phyloP scores from a whole-genome alignment of 1,284 basidiomycete genomes.

The Austroboletus novae-zelandiae region DNA sequence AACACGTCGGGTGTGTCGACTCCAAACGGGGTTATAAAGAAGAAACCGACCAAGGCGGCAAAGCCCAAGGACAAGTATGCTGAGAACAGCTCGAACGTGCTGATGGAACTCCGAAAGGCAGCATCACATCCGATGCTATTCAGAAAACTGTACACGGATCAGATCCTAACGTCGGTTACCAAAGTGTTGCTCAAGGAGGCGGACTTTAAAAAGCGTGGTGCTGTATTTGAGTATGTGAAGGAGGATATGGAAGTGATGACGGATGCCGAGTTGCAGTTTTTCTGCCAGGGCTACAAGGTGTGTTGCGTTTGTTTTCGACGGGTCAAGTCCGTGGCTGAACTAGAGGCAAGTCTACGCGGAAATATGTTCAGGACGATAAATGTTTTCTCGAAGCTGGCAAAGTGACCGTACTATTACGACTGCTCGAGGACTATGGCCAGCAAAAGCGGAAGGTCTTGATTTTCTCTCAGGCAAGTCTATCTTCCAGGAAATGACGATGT shows the following conservation, averaged over 20 bases:
- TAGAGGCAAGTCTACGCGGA: slow-evolving; percentile 64
- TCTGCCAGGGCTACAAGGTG: slow-evolving; percentile 82
- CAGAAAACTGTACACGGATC: slow-evolving; percentile 80
- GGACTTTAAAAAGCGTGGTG: slow-evolving; percentile 80
- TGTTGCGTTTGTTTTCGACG: not conserved
- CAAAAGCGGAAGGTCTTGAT: slow-evolving; percentile 85
- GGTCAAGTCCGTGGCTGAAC: not conserved
- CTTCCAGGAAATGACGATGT: not conserved
- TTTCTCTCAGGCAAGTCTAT: slow-evolving; percentile 78
- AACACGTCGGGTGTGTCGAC: slow-evolving; percentile 38
- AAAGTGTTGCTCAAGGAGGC: slow-evolving; percentile 87
- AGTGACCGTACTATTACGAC: slow-evolving; percentile 68
- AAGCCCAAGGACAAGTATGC: slow-evolving; percentile 63
- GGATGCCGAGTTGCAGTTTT: slow-evolving; percentile 87
- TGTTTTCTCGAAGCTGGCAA: slow-evolving; percentile 93
- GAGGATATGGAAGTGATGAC: slow-evolving; percentile 96
- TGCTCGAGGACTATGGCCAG: slow-evolving; percentile 69
- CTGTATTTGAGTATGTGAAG: slow-evolving; percentile 77
- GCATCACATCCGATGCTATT: slow-evolving; percentile 97
- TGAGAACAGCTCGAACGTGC: slow-evolving; percentile 84
- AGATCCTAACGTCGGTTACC: slow-evolving; percentile 72
- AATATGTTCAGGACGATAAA: slow-evolving; percentile 71
- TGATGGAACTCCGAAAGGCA: slow-evolving; percentile 96
- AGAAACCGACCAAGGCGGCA: slow-evolving; percentile 44
- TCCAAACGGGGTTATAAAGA: slow-evolving; percentile 39